phyloP scores from a whole-genome alignment of 441 rosid genomes.

The Populus hybrid region DNA sequence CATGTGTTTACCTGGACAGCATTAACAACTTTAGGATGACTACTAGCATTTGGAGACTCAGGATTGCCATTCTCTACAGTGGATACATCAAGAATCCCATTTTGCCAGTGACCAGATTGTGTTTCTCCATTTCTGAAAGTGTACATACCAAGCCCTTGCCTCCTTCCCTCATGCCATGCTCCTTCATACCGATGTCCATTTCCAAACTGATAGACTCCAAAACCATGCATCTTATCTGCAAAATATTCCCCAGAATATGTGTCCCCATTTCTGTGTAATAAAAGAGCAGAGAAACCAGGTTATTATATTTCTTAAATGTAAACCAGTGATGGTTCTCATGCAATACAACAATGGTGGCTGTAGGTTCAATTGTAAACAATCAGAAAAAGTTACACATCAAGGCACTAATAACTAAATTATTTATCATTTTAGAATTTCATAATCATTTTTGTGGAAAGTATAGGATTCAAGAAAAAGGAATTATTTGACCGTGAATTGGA shows the following conservation, averaged over 20 bases:
- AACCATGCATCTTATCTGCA: conserved; percentile 70
- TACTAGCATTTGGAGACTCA: conserved; percentile 44
- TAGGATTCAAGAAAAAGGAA: neutral
- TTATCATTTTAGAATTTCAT: neutral
- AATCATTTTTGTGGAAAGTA: neutral
- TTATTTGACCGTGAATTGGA: neutral
- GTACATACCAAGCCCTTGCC: conserved; percentile 81
- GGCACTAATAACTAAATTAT: neutral
- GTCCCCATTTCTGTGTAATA: conserved; percentile 60
- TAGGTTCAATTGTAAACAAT: neutral
- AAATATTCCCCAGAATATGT: conserved; percentile 78
- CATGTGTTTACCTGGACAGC: conserved; percentile 55
- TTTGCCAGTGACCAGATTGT: conserved; percentile 77
- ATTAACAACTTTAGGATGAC: conserved; percentile 57
- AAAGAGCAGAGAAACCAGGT: conserved; percentile 4
- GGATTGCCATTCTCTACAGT: conserved; percentile 42
- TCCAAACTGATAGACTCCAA: conserved; percentile 52
- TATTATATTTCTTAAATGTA: conserved; percentile 6
- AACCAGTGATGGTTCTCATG: neutral
- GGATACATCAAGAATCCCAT: conserved; percentile 52
- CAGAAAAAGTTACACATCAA: neutral
- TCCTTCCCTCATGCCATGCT: conserved; percentile 83
- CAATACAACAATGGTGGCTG: neutral
- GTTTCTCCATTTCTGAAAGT: conserved; percentile 75
- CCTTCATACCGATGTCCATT: conserved; percentile 64